Evolutionary conservation across 1,284 basidiomycete genomes (phyloP).

Genomic region (Clitocybe nebularis): DNA sequence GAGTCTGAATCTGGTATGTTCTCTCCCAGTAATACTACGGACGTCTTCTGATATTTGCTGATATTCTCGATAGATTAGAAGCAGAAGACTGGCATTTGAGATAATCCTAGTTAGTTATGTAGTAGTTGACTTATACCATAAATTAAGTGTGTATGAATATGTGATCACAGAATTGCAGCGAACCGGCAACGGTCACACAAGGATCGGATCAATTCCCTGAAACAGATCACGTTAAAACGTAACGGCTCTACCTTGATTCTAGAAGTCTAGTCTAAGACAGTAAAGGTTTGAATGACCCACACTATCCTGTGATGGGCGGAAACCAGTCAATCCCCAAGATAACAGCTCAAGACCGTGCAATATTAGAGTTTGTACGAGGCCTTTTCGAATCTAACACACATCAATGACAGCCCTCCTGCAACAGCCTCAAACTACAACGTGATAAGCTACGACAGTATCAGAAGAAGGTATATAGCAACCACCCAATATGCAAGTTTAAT

Average conservation of each 20-base stretch:
- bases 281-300: too few relatives aligned
- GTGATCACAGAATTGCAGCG: background rate
- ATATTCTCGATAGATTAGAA: too few relatives aligned
- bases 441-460: conserved; percentile 96
- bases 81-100: too few relatives aligned
- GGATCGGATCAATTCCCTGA: too few relatives aligned
- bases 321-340: conserved; percentile 85
- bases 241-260: too few relatives aligned
- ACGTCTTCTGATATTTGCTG: too few relatives aligned
- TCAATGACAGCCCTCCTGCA: background rate
- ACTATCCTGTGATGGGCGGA: conserved; percentile 49
- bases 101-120: too few relatives aligned
- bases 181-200: too few relatives aligned
- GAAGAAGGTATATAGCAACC: conserved; percentile 63
- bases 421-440: conserved; percentile 87
- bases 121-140: too few relatives aligned
- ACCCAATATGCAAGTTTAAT: background rate
- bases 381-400: background rate
- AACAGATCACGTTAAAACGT: too few relatives aligned
- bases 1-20: background rate
- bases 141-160: conserved; percentile 1
- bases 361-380: conserved; percentile 75
- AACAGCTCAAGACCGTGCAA: conserved; percentile 89
- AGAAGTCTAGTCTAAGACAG: too few relatives aligned
- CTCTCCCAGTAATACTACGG: too few relatives aligned